Evolutionary conservation across 1,284 basidiomycete genomes (phyloP).

Genomic region (Ustilago loliicola): DNA sequence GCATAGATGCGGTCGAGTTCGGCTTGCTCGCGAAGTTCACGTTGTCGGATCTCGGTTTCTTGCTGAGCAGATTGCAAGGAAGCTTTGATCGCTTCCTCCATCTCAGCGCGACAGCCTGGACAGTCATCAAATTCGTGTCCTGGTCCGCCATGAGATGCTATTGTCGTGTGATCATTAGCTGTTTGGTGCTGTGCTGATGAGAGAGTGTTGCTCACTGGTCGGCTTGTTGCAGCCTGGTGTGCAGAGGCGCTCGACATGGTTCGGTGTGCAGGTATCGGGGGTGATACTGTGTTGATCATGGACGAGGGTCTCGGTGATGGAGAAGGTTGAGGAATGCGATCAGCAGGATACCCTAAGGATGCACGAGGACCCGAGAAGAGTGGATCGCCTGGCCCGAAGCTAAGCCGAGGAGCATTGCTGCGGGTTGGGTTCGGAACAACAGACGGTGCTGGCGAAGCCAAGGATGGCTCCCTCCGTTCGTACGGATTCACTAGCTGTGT

Average conservation of each 20-base stretch:
- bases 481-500: constrained; percentile 1
- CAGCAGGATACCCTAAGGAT: not conserved
- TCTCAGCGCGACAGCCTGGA: constrained; percentile 48
- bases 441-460: not conserved
- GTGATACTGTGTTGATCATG: not conserved
- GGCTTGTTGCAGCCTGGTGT: no score
- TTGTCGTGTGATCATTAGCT: not conserved
- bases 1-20: constrained; percentile 37
- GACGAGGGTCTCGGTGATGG: not conserved
- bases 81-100: constrained; percentile 50
- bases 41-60: constrained; percentile 28
- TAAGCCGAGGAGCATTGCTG: not conserved
- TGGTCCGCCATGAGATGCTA: constrained; percentile 16
- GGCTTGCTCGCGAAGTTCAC: constrained; percentile 27
- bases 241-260: not conserved
- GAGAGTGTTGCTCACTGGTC: not conserved
- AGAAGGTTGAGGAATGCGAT: not conserved
- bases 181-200: not conserved
- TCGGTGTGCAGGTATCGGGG: not conserved
- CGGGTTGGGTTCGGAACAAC: not conserved
- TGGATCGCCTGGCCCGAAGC: constrained; percentile 41
- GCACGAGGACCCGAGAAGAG: constrained; percentile 18
- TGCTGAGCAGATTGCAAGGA: constrained; percentile 39
- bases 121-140: constrained; percentile 46
- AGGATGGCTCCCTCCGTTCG: constrained; percentile 1